Percentiles rank a stretch among this genome's conserved stretches.
Evolutionary conservation across 2,329 filamentous ascomycete genomes (phyloP).

Genomic region (Colletotrichum lupini): DNA sequence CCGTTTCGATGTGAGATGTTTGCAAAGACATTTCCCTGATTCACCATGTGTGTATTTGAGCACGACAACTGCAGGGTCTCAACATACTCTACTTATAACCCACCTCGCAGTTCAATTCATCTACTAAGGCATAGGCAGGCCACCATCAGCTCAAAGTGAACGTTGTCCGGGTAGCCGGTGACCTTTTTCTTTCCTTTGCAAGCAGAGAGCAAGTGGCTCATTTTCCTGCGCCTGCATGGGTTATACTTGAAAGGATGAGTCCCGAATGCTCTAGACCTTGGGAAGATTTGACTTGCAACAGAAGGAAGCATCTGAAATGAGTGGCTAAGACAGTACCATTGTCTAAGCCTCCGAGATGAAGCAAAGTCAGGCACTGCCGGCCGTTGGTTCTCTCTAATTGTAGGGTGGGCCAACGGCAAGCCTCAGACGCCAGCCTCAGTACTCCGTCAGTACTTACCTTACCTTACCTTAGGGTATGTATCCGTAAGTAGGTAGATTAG

Average conservation of each 20-base stretch:
- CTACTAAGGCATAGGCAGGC: neutral
- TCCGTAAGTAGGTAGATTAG: neutral
- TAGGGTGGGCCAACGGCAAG: slow-evolving; percentile 22
- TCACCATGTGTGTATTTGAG: neutral
- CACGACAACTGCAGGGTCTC: neutral
- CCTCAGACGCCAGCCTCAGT: neutral
- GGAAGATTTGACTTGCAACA: neutral
- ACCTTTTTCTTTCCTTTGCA: neutral
- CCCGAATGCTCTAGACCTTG: neutral
- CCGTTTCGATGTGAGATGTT: neutral
- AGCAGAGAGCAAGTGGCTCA: neutral
- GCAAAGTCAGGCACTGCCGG: neutral
- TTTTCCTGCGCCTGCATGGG: neutral
- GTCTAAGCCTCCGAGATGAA: neutral
- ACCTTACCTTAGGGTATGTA: too few species aligned
- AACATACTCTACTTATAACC: neutral
- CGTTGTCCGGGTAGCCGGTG: neutral
- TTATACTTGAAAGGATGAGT: neutral
- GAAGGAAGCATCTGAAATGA: neutral
- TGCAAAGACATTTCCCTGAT: neutral
- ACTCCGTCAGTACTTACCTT: too few species aligned
- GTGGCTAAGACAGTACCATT: neutral
- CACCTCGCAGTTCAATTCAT: neutral
- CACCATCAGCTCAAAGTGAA: neutral
- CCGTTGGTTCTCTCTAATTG: neutral